Base-by-base conservation (phyloP, 352 stramenopile species). In the Pythium insidiosum region DNA sequence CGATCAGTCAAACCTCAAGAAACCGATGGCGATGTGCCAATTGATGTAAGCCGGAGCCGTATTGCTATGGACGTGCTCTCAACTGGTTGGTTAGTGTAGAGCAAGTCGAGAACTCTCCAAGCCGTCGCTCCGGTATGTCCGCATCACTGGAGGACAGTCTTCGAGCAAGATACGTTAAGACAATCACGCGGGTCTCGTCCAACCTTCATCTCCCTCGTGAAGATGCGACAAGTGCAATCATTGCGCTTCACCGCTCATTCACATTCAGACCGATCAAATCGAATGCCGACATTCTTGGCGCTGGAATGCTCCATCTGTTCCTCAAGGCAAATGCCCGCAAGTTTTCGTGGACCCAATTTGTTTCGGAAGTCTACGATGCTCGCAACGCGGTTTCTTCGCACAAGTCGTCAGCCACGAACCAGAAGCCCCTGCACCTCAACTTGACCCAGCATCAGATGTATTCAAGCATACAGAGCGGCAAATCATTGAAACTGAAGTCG, bases 211-310 rank as follows among this genome's bases (percentile, higher is more conserved):
- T 89, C 4, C 76, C 87, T 20, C 64, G 74, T 10, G 74, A 83
- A 43, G 77, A 90, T 53, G 70, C 66, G 13, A 72, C 78, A 5
- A 89, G 76, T 60, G 68, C 78, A 18, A 74, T 91, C 20, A 56
- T 91, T n/a, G 65, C 77, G 10, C 58, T 94, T 22, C 78, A 91
- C 41, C 66, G 76, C n/a, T 88, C 72, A 36, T 79, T 86, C 35
- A 85, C 76, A 18, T 84, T 88, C 31, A 63, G 82, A 34, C 52
- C 73, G 2, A 90, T 91, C 72, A 58, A 66, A 12, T 70, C 72
- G 41, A 82, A 84, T 24, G 64, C 80, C 18, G 81, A 91, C 20
- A 64, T 77, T 13, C 63, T 83, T 34, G 78, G 72, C 25, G 75
- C 75, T 2, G 67, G 69, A 25, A 82, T 86, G 63, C 45, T 94